Evolutionary conservation across 805 yeast genomes (phyloP).

Genomic region (Yamadazyma sp.): DNA sequence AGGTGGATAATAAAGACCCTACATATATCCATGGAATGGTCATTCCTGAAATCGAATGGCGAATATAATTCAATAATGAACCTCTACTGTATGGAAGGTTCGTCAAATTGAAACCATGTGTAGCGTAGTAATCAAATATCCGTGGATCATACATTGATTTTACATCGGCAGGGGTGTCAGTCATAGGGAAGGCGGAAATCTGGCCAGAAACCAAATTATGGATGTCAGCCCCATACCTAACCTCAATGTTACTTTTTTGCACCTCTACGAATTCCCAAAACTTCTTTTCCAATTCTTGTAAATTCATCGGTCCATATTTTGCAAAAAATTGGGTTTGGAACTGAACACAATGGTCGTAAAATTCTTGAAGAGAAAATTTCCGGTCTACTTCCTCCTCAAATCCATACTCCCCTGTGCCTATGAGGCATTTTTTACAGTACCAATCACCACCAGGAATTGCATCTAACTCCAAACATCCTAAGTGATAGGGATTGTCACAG

Average conservation of each 20-base stretch:
- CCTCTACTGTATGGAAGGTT: slow-evolving; percentile 69
- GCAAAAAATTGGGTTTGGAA: slow-evolving; percentile 46
- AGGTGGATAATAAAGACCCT: slow-evolving; percentile 86
- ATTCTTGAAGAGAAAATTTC: slow-evolving; percentile 57
- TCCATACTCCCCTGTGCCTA: slow-evolving; percentile 86
- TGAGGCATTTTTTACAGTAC: slow-evolving; percentile 82
- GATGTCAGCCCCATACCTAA: slow-evolving; percentile 83
- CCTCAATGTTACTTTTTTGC: slow-evolving; percentile 50
- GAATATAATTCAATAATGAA: slow-evolving; percentile 65
- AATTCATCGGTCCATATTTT: slow-evolving; percentile 30
- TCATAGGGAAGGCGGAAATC: slow-evolving; percentile 73
- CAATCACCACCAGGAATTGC: slow-evolving; percentile 61
- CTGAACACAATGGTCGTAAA: slow-evolving; percentile 53
- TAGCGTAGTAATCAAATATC: slow-evolving; percentile 34
- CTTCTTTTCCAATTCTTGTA: slow-evolving; percentile 53
- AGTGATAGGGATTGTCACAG: slow-evolving; percentile 70
- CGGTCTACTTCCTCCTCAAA: slow-evolving; percentile 65
- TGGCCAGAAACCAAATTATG: slow-evolving; percentile 65
- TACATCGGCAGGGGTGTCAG: slow-evolving; percentile 19
- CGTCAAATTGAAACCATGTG: slow-evolving; percentile 75
- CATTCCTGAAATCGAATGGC: slow-evolving; percentile 81
- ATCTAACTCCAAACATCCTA: slow-evolving; percentile 55
- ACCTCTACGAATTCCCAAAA: slow-evolving; percentile 61
- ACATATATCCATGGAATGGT: slow-evolving; percentile 94
- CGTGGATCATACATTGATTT: slow-evolving; percentile 13